A percentile compares a stretch with the other conserved stretches of the same genome.
These are phyloP conservation scores for Vitis hybrid DNA, from an alignment of 177 flowering plant species.

Conservation along the genomic window DNA sequence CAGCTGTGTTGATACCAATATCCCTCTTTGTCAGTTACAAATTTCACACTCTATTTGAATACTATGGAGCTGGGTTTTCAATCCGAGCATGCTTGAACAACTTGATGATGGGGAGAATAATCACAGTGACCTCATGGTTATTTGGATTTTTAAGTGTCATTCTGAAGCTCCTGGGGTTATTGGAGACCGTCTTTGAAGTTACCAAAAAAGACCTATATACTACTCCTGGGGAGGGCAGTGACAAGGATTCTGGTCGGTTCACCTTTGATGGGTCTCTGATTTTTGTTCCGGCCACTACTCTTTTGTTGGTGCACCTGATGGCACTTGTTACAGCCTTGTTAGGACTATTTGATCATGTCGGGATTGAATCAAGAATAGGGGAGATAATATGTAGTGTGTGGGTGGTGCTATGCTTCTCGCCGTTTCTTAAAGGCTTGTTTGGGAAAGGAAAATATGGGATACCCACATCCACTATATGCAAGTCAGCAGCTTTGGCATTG, in stretches of 20 bases:
- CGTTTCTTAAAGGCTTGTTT: conserved; percentile 52
- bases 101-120: conserved; percentile 38
- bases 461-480: conserved; percentile 26
- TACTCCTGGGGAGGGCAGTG: not conserved
- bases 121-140: conserved; percentile 26
- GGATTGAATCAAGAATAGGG: too few species aligned
- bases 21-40: conserved; percentile 32
- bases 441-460: conserved; percentile 55
- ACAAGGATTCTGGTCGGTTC: conserved; percentile 25
- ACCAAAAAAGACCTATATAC: conserved; percentile 40
- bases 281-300: conserved; percentile 41
- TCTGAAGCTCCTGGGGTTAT: conserved; percentile 46
- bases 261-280: conserved; percentile 51
- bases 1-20: conserved; percentile 28
- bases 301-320: conserved; percentile 25
- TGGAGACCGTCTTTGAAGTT: conserved; percentile 53
- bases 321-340: too few species aligned
- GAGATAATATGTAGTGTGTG: too few species aligned
- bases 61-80: conserved; percentile 20
- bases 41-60: conserved; percentile 32
- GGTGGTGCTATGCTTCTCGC: conserved; percentile 28
- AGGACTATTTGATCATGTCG: too few species aligned
- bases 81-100: conserved; percentile 49
- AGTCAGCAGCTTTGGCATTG: too few species aligned
- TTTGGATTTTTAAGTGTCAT: conserved; percentile 31